phyloP scores from a whole-genome alignment of 2,329 filamentous ascomycete species.

The Cordyceps javanica region DNA sequence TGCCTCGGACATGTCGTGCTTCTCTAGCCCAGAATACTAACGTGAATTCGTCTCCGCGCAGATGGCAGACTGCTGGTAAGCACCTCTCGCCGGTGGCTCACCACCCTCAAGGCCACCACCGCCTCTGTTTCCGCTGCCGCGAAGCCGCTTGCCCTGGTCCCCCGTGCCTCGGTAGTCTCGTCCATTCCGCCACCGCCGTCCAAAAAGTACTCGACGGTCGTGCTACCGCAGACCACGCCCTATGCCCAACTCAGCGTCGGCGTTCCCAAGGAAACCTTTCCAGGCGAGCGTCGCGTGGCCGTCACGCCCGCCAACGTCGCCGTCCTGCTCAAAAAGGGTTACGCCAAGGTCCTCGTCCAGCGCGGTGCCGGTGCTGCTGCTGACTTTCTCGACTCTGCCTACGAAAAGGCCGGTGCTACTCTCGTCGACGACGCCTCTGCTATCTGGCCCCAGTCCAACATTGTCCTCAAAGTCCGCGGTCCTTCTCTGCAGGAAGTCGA shows the following conservation, averaged over 20 bases:
- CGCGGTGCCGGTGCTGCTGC: constrained; percentile 72
- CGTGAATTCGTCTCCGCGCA: constrained; percentile 2
- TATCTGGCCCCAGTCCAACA: constrained; percentile 71
- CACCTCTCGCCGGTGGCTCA: constrained; percentile 33
- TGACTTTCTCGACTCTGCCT: constrained; percentile 71
- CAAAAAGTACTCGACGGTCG: constrained; percentile 34
- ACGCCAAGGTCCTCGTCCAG: constrained; percentile 69
- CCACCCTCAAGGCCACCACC: constrained; percentile 24
- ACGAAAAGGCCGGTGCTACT: constrained; percentile 70
- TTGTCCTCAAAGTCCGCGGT: constrained; percentile 77
- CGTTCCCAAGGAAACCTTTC: constrained; percentile 71
- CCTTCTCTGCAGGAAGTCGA: constrained; percentile 66
- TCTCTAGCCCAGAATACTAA: neutral
- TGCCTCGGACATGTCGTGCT: neutral
- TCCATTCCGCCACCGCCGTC: constrained; percentile 13
- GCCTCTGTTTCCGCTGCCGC: constrained; percentile 22
- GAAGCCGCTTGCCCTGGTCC: constrained; percentile 32
- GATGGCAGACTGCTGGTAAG: constrained; percentile 15
- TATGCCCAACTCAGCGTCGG: constrained; percentile 71
- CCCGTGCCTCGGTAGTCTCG: constrained; percentile 31
- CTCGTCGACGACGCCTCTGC: constrained; percentile 59
- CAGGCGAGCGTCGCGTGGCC: constrained; percentile 75
- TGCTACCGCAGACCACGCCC: constrained; percentile 45
- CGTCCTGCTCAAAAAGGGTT: constrained; percentile 79
- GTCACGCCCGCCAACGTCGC: constrained; percentile 79